A percentile compares a stretch with the other conserved stretches of the same genome.
phyloP scores from a whole-genome alignment of 1,139 yeast genomes.

The Hyphopichia buzzinii region DNA sequence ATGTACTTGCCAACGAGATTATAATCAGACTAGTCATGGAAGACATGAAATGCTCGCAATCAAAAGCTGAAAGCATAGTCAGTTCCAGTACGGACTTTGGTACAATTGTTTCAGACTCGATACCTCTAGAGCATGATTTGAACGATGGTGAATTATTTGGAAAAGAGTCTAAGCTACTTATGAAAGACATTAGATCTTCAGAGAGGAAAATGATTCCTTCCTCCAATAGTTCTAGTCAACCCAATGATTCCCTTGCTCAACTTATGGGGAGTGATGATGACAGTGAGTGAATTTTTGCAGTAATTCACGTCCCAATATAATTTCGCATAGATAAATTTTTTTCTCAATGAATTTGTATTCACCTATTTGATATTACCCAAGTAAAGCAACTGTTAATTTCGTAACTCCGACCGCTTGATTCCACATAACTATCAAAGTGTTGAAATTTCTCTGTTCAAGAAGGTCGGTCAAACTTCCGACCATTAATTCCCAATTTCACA shows the following conservation, averaged over 20 bases:
- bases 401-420: too few species aligned
- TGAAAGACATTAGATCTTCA: constrained; percentile 9
- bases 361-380: too few species aligned
- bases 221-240: too few species aligned
- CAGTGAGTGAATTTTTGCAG: neutral
- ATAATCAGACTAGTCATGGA: constrained; percentile 50
- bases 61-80: constrained; percentile 46
- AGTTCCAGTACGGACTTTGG: constrained; percentile 58
- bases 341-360: neutral
- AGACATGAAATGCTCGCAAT: constrained; percentile 37
- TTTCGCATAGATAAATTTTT: neutral
- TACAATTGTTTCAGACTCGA: constrained; percentile 39
- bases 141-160: constrained; percentile 17
- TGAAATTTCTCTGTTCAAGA: constrained; percentile 5
- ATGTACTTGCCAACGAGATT: constrained; percentile 64
- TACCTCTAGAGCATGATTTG: constrained; percentile 31
- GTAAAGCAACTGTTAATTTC: too few species aligned
- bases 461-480: constrained; percentile 22
- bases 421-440: too few species aligned
- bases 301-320: constrained; percentile 1
- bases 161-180: constrained; percentile 12
- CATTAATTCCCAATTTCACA: constrained; percentile 4
- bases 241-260: neutral
- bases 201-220: too few species aligned
- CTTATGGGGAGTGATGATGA: constrained; percentile 4